Base-by-base conservation (phyloP, 768 basidiomycete species). In the Lactifluus rugatus region DNA sequence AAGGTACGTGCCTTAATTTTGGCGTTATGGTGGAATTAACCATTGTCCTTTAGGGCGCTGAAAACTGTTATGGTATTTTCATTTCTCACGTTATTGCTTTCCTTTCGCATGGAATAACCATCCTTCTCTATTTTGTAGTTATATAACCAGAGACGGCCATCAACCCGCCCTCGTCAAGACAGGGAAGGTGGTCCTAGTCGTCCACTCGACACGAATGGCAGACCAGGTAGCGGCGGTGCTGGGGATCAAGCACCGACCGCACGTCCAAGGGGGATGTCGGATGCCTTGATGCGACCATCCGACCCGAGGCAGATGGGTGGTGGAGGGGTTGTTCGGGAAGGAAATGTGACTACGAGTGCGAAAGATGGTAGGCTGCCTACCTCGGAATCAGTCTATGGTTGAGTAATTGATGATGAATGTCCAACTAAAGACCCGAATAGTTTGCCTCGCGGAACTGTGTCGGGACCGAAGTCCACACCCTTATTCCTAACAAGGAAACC, bases 111-210 rank as follows among this genome's bases (percentile, higher is more conserved):
- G 65, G 26, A 34, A 55, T 62, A 44, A 66, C 65, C 44, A 42
- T 32, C 50, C 26, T 59, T 57, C 37, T 56, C 53, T 14, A 54
- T 51, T 67, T 63, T 64, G 7, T 64, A 90, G 88, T 82, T 85
- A 13, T 91, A 88, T 69, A 88, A 85, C 25, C 85, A 89, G 72
- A 86, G 81, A 69, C 80, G 85, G 59, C 81, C 83, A n/a, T 73
- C 79, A 2, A 72, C 68, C n/a, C 80, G 82, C 57, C 70, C 77
- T 31, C 77, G 80, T 56, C 70, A 72, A 41, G 76, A 75, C 60
- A 74, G 74, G 52, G 81, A 81, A 60, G 68, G 68, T 45, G 66
- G 67, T 0, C 60, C 65, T 6, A 54, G 66, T 32, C 54, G 65
- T 25, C 21, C 52, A 25, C 46, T 61, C 16, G 62, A 58, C 44